A percentile compares a stretch with the other conserved stretches of the same genome.
phyloP scores from a whole-genome alignment of 148 eudicot species.

The Suaeda aralocaspica region DNA sequence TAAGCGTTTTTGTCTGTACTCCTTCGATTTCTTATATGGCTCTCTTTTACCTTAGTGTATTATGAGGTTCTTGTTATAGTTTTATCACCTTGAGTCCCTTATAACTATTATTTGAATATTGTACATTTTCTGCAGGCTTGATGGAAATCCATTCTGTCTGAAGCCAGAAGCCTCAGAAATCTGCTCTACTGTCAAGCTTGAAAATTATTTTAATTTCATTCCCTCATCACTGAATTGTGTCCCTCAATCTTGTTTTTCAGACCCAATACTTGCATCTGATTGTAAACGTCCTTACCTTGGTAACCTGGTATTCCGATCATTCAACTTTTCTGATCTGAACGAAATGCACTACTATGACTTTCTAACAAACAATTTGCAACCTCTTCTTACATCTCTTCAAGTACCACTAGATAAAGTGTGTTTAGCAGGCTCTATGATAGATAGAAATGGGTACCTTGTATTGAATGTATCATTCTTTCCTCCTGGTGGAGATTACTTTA shows the following conservation, averaged over 20 bases:
- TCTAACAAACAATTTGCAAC: conserved; percentile 39
- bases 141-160: conserved; percentile 52
- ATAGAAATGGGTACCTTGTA: conserved; percentile 36
- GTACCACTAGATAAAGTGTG: conserved; percentile 52
- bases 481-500: conserved; percentile 39
- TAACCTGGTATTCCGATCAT: conserved; percentile 45
- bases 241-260: conserved; percentile 36
- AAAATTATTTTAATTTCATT: conserved; percentile 16
- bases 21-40: background rate
- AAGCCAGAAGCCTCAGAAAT: conserved; percentile 35
- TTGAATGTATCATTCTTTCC: conserved; percentile 50
- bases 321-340: conserved; percentile 51
- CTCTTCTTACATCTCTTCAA: conserved; percentile 27
- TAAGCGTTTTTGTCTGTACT: conserved; percentile 25
- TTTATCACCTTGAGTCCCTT: background rate
- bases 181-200: conserved; percentile 34
- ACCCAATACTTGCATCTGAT: conserved; percentile 35
- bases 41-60: background rate
- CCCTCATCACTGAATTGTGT: conserved; percentile 34
- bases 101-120: background rate
- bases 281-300: conserved; percentile 65
- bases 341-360: conserved; percentile 34
- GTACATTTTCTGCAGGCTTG: conserved; percentile 45
- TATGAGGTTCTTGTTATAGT: background rate
- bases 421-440: conserved; percentile 36